phyloP scores from a whole-genome alignment of 306 rosid species.

The Neltuma alba region DNA sequence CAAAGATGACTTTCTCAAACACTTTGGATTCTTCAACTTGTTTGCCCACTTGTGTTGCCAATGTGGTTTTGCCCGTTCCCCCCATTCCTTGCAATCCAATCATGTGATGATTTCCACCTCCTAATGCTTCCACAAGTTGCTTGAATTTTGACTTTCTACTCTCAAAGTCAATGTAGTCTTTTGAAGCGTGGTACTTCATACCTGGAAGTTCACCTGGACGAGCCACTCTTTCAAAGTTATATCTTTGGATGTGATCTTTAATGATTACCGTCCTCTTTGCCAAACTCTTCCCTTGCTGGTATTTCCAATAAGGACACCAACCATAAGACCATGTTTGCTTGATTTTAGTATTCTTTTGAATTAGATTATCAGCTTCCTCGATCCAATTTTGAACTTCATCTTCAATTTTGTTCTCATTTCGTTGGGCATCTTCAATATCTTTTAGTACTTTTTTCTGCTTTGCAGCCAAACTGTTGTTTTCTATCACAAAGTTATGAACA shows the following conservation, averaged over 20 bases:
- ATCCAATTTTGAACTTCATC: not conserved
- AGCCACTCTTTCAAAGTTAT: not conserved
- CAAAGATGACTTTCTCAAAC: too few relatives aligned
- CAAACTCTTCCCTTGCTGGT: not conserved
- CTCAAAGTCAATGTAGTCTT: too few relatives aligned
- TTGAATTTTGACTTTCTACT: too few relatives aligned
- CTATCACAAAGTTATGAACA: not conserved
- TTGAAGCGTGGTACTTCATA: too few relatives aligned
- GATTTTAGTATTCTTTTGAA: not conserved
- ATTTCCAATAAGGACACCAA: not conserved
- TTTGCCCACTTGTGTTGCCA: too few relatives aligned
- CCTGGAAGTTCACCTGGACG: too few relatives aligned
- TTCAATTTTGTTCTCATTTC: not conserved
- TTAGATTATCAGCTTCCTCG: not conserved
- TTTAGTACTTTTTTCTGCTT: not conserved
- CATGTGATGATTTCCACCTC: too few relatives aligned
- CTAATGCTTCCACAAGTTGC: too few relatives aligned
- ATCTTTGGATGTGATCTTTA: not conserved
- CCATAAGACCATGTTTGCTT: not conserved
- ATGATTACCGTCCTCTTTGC: not conserved
- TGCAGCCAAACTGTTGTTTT: not conserved
- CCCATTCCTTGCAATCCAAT: too few relatives aligned
- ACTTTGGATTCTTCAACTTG: too few relatives aligned
- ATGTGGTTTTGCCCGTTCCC: too few relatives aligned
- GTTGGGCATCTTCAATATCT: not conserved